Conservation (phyloP, 257 asterid species). For the Solanum virginianum region DNA sequence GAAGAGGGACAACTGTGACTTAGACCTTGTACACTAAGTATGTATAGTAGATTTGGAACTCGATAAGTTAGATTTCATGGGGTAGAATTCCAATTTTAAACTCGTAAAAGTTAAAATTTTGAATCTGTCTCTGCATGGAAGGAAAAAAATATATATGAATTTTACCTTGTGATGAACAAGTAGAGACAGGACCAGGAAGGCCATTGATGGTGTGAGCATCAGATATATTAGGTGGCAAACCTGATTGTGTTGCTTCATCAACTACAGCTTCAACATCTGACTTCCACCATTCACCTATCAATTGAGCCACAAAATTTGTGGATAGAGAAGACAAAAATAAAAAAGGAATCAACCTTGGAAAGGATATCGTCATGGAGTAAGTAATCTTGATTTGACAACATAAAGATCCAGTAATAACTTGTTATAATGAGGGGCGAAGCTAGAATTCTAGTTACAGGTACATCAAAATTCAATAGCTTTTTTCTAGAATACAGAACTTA, state of each 20-base stretch:
- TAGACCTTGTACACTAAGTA: neutral
- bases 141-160: neutral
- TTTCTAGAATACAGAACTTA: neutral
- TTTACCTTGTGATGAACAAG: conserved; percentile 22
- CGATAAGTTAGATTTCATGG: neutral
- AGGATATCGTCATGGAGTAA: neutral
- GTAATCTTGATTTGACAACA: neutral
- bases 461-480: neutral
- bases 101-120: neutral
- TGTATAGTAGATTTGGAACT: neutral
- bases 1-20: neutral
- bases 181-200: conserved; percentile 26
- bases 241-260: conserved; percentile 35
- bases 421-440: neutral
- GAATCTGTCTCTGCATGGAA: neutral
- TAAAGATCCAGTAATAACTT: neutral
- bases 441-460: neutral
- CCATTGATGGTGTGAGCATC: conserved; percentile 77
- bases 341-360: neutral
- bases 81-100: neutral
- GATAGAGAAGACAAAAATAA: neutral
- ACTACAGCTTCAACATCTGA: conserved; percentile 61
- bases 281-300: conserved; percentile 89
- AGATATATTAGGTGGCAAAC: conserved; percentile 56
- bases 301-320: neutral